A percentile compares a stretch with the other conserved stretches of the same genome.
These are phyloP conservation scores for Alternaria solani DNA, from an alignment of 2,329 filamentous ascomycete genomes.

Conservation along the genomic window DNA sequence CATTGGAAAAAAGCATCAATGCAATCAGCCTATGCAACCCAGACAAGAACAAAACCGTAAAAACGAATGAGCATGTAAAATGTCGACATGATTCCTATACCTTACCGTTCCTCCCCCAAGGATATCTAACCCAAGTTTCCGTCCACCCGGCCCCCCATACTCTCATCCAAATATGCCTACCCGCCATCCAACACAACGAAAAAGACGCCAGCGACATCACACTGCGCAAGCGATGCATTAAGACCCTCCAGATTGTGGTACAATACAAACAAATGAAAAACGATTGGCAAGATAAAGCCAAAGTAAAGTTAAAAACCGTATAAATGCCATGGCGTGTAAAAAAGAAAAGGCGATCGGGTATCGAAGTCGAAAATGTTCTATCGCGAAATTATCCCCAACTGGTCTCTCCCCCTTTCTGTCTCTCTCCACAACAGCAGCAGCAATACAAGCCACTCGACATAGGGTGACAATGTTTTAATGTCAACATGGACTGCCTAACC, in stretches of 20 bases:
- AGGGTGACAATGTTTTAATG: background rate
- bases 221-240: conserved; percentile 3
- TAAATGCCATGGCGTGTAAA: background rate
- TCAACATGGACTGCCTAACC: background rate
- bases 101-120: background rate
- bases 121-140: background rate
- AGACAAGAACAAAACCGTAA: background rate
- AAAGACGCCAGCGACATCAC: conserved; percentile 1
- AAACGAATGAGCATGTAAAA: background rate
- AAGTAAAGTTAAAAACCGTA: background rate
- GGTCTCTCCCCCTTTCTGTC: background rate
- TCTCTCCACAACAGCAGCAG: background rate
- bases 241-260: background rate
- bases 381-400: conserved; percentile 4
- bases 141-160: background rate
- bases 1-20: background rate
- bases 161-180: background rate
- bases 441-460: background rate
- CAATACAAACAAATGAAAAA: background rate
- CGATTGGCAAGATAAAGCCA: background rate
- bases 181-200: background rate
- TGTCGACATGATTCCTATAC: conserved; percentile 1
- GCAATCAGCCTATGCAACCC: background rate
- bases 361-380: conserved; percentile 10
- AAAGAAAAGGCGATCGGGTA: conserved; percentile 11